Percentiles rank a stretch among this genome's conserved stretches.
These are phyloP conservation scores for Fusarium xyrophilum DNA, from an alignment of 2,329 filamentous ascomycete species.

Conservation along the genomic window DNA sequence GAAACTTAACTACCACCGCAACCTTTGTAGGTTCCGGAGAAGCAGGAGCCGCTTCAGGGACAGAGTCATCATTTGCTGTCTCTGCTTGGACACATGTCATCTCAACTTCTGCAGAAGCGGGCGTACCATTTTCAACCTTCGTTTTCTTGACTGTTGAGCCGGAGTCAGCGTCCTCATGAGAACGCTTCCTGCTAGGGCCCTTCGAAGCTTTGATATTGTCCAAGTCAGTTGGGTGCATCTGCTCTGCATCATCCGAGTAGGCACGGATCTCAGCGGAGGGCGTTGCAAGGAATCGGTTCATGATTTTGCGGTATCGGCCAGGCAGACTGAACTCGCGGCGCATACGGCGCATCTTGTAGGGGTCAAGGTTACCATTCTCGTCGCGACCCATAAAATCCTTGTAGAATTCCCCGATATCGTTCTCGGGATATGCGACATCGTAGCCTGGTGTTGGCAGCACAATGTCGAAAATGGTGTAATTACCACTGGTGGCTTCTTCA, in stretches of 20 bases:
- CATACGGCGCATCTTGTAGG: constrained; percentile 82
- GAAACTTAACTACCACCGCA: constrained; percentile 75
- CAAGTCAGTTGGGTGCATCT: constrained; percentile 88
- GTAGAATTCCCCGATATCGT: constrained; percentile 86
- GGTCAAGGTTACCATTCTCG: constrained; percentile 79
- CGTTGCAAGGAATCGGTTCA: constrained; percentile 72
- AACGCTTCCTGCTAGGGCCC: constrained; percentile 26
- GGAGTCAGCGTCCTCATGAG: constrained; percentile 23
- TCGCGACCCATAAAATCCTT: constrained; percentile 82
- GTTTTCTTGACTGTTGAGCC: constrained; percentile 38
- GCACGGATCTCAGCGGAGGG: constrained; percentile 72
- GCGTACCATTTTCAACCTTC: constrained; percentile 32
- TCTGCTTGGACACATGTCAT: constrained; percentile 25
- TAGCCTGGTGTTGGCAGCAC: constrained; percentile 93
- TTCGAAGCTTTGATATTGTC: constrained; percentile 65
- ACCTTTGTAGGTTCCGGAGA: constrained; percentile 51
- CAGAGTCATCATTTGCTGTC: background rate
- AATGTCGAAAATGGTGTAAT: constrained; percentile 83
- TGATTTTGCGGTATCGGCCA: constrained; percentile 85
- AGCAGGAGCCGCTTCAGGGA: constrained; percentile 9
- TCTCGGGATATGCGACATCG: constrained; percentile 85
- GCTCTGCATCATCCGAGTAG: constrained; percentile 76
- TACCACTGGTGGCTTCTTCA: constrained; percentile 78
- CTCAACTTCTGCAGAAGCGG: constrained; percentile 17
- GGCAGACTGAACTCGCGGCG: constrained; percentile 89